phyloP scores from a whole-genome alignment of 495 filamentous ascomycete genomes.

The Thermochaetoides thermophila region DNA sequence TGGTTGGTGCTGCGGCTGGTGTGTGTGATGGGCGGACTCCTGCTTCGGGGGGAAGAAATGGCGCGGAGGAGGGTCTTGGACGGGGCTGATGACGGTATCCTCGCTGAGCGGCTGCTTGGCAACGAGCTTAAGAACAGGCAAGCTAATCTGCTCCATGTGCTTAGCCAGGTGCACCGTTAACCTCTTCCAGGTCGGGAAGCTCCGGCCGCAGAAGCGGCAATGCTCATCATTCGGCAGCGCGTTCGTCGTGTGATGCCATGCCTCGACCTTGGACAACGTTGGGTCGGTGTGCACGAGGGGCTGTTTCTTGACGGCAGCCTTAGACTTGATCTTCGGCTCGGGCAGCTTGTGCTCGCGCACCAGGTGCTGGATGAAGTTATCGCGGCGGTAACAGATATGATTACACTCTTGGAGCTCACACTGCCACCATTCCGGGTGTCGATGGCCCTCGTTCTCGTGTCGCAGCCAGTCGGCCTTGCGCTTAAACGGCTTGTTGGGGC shows the following conservation, averaged over 20 bases:
- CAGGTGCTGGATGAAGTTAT: constrained; percentile 92
- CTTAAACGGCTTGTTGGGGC: constrained; percentile 93
- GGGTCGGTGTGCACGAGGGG: constrained; percentile 41
- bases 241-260: constrained; percentile 56
- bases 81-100: constrained; percentile 48
- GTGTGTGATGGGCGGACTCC: constrained; percentile 19
- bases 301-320: constrained; percentile 39
- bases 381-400: constrained; percentile 77
- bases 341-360: constrained; percentile 83
- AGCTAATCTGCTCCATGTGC: constrained; percentile 88
- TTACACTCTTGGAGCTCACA: constrained; percentile 69
- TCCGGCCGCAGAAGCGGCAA: constrained; percentile 80
- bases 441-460: constrained; percentile 87
- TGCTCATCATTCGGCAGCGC: constrained; percentile 60
- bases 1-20: constrained; percentile 17
- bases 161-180: constrained; percentile 87
- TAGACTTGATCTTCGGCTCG: constrained; percentile 57
- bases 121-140: constrained; percentile 73
- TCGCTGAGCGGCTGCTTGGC: constrained; percentile 39
- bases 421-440: constrained; percentile 85
- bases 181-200: constrained; percentile 82
- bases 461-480: constrained; percentile 95
- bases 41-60: constrained; percentile 20
- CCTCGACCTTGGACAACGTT: constrained; percentile 66
- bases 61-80: constrained; percentile 37